phyloP scores from a whole-genome alignment of 352 stramenopile genomes.

The Globisporangium iwayamae region DNA sequence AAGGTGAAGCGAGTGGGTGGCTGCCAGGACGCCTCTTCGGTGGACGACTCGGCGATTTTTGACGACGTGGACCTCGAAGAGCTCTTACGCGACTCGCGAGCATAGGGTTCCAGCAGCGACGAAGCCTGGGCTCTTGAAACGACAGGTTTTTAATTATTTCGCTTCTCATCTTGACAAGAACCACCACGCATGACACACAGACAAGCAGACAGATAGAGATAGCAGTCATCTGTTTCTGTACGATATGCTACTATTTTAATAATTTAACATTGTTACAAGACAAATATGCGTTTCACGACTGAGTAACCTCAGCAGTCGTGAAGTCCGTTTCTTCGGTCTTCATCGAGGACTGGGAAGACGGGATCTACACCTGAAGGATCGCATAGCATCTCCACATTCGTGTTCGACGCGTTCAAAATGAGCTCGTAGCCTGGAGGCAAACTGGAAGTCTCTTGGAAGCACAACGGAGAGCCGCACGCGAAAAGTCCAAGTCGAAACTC shows the following conservation, averaged over 20 bases:
- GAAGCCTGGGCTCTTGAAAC: background rate
- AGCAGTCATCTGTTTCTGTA: background rate
- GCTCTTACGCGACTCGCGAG: constrained; percentile 35
- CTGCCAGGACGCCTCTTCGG: background rate
- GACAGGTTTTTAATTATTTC: background rate
- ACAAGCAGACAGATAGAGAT: background rate
- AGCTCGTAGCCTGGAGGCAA: background rate
- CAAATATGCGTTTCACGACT: too few species aligned
- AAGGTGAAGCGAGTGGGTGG: constrained; percentile 22
- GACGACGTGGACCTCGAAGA: constrained; percentile 66
- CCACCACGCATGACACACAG: background rate
- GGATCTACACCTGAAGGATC: background rate
- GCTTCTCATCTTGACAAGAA: background rate
- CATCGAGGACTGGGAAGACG: background rate
- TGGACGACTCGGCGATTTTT: constrained; percentile 37
- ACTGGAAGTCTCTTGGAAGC: background rate
- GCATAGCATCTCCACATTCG: background rate
- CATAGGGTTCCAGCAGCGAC: background rate
- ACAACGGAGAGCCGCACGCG: background rate
- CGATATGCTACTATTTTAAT: background rate
- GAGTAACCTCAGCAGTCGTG: too few species aligned
- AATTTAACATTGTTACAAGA: background rate
- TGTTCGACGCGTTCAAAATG: background rate
- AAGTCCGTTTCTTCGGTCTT: background rate
- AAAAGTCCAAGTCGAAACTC: background rate